phyloP scores from a whole-genome alignment of 2,329 filamentous ascomycete genomes.

The Phialophora chinensis region DNA sequence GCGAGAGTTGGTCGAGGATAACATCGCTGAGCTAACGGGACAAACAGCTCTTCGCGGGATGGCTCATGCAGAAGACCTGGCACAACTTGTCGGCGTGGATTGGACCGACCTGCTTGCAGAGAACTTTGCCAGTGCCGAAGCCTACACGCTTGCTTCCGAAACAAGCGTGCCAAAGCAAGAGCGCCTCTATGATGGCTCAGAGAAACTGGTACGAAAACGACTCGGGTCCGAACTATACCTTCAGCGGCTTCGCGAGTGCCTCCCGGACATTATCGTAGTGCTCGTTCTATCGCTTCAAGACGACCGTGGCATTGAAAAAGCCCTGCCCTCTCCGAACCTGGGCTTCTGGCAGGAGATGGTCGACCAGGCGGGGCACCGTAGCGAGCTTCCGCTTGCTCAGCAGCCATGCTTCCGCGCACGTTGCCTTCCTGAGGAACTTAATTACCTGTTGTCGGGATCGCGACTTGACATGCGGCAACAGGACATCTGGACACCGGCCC shows the following conservation, averaged over 20 bases:
- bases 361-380: constrained; percentile 67
- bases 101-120: constrained; percentile 65
- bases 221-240: constrained; percentile 71
- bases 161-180: constrained; percentile 57
- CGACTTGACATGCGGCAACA: constrained; percentile 69
- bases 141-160: constrained; percentile 83
- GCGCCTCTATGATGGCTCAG: constrained; percentile 60
- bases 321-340: constrained; percentile 51
- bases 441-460: constrained; percentile 75
- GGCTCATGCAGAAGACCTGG: constrained; percentile 65
- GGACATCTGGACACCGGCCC: constrained; percentile 74
- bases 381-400: constrained; percentile 74
- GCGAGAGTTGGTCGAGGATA: constrained; percentile 69
- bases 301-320: constrained; percentile 73
- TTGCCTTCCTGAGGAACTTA: constrained; percentile 75
- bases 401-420: constrained; percentile 85
- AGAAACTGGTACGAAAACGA: constrained; percentile 70
- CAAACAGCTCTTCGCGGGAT: constrained; percentile 83
- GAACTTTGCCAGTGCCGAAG: constrained; percentile 78
- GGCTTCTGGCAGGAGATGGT: constrained; percentile 70
- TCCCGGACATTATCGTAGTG: constrained; percentile 76
- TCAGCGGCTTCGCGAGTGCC: constrained; percentile 68
- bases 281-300: constrained; percentile 80
- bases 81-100: constrained; percentile 60
- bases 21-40: constrained; percentile 77